Evolutionary conservation across 1,284 basidiomycete species (phyloP), one percentile per base, ranked within the genome.

Genomic region (Trametes hirsuta): DNA sequence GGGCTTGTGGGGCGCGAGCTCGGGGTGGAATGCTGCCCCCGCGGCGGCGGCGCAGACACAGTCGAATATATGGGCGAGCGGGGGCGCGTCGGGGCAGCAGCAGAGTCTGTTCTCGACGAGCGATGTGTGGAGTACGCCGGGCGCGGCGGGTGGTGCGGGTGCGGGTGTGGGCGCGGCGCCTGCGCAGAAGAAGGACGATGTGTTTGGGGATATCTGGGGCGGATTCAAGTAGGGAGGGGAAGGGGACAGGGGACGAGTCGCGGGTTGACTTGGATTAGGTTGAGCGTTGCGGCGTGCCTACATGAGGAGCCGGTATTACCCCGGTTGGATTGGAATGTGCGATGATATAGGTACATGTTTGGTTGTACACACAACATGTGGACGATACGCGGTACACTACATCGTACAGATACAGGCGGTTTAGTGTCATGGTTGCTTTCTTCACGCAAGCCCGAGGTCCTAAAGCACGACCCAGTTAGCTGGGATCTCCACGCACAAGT

Each of bases 191-290:
- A 88, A 90, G 72, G 88, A 92, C 65, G 91, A 93, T 68, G 84
- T 79, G 6, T 93, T 93, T 71, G 88, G 88, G 4, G 90, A 93
- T 73, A 72, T 93, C 49, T 93, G 90, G 91, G 88, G 89, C 49
- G 83, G 87, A 44, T 91, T 90, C 74, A 91, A 91, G 79, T 66
- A 64, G 55, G n/a, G 9, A 45, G 9, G 21, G n/a, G 18, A 37
- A 15, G 44, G 21, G 21, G 21, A 6, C 22, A 22, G 21, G 14
- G 40, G 40, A 14, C 4, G 40, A 4, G 35, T 42, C 9, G 51
- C 25, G n/a, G 14, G 11, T 15, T 47, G 14, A 18, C 18, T 18
- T 18, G 18, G 18, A 18, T 18, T 18, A 18, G 18, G 30, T 30
- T 30, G 8, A 30, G 30, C 79, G 6, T 93, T 93, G 71, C 88